Base-by-base conservation (phyloP, 495 filamentous ascomycete genomes). In the Emericellopsis terricola region DNA sequence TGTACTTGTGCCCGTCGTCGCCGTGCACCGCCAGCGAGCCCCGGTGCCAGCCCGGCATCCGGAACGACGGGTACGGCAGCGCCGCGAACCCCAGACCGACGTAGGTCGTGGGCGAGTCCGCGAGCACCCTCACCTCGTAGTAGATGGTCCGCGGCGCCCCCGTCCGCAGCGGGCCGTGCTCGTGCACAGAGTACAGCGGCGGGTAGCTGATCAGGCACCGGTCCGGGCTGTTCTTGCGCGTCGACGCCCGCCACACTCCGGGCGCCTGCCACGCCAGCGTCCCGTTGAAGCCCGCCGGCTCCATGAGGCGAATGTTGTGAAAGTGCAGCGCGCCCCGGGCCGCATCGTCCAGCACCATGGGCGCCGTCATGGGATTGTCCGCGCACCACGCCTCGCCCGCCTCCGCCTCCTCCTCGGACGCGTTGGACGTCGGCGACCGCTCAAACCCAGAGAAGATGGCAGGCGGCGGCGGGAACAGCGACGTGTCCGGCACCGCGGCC, bases 41-140 rank as follows among this genome's bases (percentile, higher is more conserved):
- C 19, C 86, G 62, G 48, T 96, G 76, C 87, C 87, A 94, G 2
- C 87, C 87, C 0, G 87, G 87, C 36, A 89, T 68, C 28, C 87
- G 69, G 67, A 84, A 94, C 0, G 68, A 62, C 0, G 87, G 87
- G 52, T 92, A 94, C 14, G 87, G 87, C 31, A 74, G 69, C 1
- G 79, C 84, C 1, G 60, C 59, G 53, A 75, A 93, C 3, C 87
- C 87, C 7, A 96, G 51, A 0, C 82, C 74, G 9, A 94, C 52
- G 7, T 71, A 64, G 35, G 74, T 69, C 17, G 76, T 69, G 21
- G 29, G 31, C 20, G 44, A 43, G 27, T 41, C 47, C 1, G 39
- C 34, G 0, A 59, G 39, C 24, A 91, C 53, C 29, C 57, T 62
- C 9, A 91, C 61, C 46, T 94, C 84, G 50, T 76, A 96, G 52